A percentile compares a stretch with the other conserved stretches of the same genome.
These are phyloP conservation scores for Botrytis porri DNA, from an alignment of 2,329 filamentous ascomycete species.

Conservation along the genomic window DNA sequence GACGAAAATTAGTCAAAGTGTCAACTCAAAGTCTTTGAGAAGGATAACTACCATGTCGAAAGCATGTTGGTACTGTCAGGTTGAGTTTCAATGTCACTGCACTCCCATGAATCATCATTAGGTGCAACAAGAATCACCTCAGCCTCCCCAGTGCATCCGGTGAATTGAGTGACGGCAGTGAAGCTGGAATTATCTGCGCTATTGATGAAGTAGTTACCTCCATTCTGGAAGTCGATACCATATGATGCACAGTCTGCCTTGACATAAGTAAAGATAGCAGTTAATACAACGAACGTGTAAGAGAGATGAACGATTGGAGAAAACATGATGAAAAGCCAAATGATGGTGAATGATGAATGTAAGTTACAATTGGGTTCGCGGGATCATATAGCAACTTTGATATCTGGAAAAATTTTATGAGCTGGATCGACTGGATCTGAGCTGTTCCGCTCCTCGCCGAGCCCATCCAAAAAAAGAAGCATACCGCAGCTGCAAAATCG, in stretches of 20 bases:
- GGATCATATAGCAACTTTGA: constrained; percentile 12
- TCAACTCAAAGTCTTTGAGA: background rate
- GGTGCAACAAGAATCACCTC: constrained; percentile 18
- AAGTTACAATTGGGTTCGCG: background rate
- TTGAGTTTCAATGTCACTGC: constrained; percentile 7
- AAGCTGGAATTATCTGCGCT: constrained; percentile 12
- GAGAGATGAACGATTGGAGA: constrained; percentile 11
- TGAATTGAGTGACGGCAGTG: constrained; percentile 18
- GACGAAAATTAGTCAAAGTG: background rate
- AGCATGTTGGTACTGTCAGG: constrained; percentile 10
- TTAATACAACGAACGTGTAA: constrained; percentile 12
- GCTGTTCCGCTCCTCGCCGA: constrained; percentile 2
- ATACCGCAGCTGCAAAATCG: constrained; percentile 5
- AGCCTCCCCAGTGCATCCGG: constrained; percentile 8
- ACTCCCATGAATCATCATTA: constrained; percentile 17
- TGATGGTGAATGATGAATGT: background rate
- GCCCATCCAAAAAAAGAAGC: constrained; percentile 18
- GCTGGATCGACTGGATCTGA: background rate
- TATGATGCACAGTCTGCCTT: constrained; percentile 17
- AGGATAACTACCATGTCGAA: constrained; percentile 9
- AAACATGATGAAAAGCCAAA: constrained; percentile 16
- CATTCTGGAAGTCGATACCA: constrained; percentile 20
- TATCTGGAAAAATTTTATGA: background rate
- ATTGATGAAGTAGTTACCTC: constrained; percentile 17
- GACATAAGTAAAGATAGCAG: constrained; percentile 5